Base-by-base conservation (phyloP, 2,329 filamentous ascomycete genomes). In the Fusarium denticulatum region DNA sequence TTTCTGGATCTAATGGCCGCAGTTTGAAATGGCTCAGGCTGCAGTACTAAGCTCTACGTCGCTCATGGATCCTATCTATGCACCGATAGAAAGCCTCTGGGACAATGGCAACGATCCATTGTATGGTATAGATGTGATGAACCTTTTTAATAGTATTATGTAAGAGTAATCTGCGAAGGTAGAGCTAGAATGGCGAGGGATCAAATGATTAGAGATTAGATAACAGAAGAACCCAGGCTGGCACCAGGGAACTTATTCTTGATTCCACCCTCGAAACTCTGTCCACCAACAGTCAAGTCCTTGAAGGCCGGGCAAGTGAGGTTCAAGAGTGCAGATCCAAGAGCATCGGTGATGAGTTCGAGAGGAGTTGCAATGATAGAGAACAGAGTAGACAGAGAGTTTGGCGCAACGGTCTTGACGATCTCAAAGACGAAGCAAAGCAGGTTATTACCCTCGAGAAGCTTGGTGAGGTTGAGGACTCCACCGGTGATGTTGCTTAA, bases 111-210 rank as follows among this genome's bases (percentile, higher is more conserved):
- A 61, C 15, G 72, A 77, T 13, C 61, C 69, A 3, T 40, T 77
- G 11, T 65, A 72, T 20, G 75, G 75, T 0, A 72, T 77, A 34
- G 67, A 77, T 50, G 71, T 77, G 18, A 76, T 77, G 74, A 73
- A 77, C 20, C 73, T 77, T 26, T 77, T 77, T 2, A 72, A 66
- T 26, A 74, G 56, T 28, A 61, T 61, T 30, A 61, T 61, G 30
- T 61, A 61, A 26, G 4, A 37, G 40, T 28, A n/a, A n/a, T 55
- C 14, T 22, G 15, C 6, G 34, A 40, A 53, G n/a, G 6, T n/a
- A 30, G 26, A 30, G 24, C 15, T 22, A 4, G 11, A 14, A 6
- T 10, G 3, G 14, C 6, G 9, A 10, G 6, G 1, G 2, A 2
- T 8, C 2, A 0, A 2, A 8, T 2, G 28, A 49, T 49, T 16